phyloP scores from a whole-genome alignment of 1,139 yeast species.

The Trichomonascaceae sp. region DNA sequence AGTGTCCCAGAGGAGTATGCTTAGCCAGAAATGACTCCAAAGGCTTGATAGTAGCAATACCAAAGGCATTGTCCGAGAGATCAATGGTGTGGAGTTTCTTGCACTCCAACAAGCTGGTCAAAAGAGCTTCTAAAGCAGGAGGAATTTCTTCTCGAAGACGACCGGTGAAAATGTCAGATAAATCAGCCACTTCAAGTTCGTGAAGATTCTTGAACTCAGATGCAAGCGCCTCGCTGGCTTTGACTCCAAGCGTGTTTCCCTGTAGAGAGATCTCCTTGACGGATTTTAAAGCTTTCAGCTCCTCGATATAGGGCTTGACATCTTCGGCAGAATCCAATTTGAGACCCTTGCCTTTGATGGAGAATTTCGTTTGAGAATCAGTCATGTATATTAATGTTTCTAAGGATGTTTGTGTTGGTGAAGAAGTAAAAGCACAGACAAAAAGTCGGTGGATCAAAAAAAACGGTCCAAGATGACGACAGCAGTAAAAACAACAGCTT shows the following conservation, averaged over 20 bases:
- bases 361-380: conserved; percentile 25
- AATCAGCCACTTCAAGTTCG: conserved; percentile 55
- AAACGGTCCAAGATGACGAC: not conserved
- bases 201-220: conserved; percentile 43
- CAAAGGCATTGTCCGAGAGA: conserved; percentile 93
- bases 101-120: conserved; percentile 67
- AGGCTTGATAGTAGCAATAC: conserved; percentile 89
- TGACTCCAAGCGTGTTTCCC: conserved; percentile 93
- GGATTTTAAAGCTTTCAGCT: conserved; percentile 37
- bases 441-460: not conserved
- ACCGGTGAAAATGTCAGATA: conserved; percentile 92
- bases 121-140: conserved; percentile 60
- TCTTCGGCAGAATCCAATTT: conserved; percentile 72
- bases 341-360: conserved; percentile 70
- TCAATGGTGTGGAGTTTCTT: conserved; percentile 67
- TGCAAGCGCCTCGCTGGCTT: conserved; percentile 71
- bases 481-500: not conserved
- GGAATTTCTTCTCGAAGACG: conserved; percentile 94
- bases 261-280: conserved; percentile 68
- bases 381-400: not conserved
- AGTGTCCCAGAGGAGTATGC: conserved; percentile 75
- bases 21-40: conserved; percentile 69
- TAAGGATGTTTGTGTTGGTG: not conserved
- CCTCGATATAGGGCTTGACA: conserved; percentile 57
- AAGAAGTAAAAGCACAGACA: not conserved